These are phyloP conservation scores for Pseudonitzschia multiseries DNA, from an alignment of 108 stramenopile genomes.

Conservation along the genomic window DNA sequence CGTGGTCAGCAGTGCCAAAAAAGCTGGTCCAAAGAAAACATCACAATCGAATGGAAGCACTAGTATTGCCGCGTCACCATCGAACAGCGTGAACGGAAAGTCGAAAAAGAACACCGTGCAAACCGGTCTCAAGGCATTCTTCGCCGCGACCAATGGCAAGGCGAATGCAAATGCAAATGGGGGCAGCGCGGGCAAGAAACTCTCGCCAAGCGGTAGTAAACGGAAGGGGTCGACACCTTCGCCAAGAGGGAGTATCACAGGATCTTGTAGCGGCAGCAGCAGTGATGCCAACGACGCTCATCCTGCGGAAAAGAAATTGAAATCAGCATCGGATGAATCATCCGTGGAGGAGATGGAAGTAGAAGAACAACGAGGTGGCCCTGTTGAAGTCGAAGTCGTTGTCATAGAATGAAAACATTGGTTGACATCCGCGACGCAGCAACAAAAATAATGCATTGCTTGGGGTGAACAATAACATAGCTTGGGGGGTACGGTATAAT, in stretches of 20 bases:
- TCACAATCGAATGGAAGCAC: not conserved
- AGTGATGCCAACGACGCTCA: not conserved
- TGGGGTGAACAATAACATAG: no score
- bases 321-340: not conserved
- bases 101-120: slow-evolving; percentile 16
- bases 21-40: not conserved
- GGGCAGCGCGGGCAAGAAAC: not conserved
- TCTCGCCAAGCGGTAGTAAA: not conserved
- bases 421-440: not conserved
- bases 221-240: slow-evolving; percentile 4
- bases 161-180: not conserved
- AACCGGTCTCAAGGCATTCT: slow-evolving; percentile 36
- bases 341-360: not conserved
- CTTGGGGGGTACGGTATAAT: no score
- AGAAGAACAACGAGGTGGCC: not conserved
- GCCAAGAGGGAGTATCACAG: not conserved
- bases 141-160: slow-evolving; percentile 7
- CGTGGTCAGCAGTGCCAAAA: not conserved
- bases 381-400: not conserved
- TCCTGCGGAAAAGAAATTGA: slow-evolving; percentile 10
- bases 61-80: not conserved
- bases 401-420: slow-evolving; percentile 1
- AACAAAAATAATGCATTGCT: not conserved
- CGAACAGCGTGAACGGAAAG: not conserved
- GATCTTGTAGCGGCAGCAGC: not conserved